Evolutionary conservation across 1,284 basidiomycete genomes (phyloP).

Genomic region (Cryptococcus wingfieldii): DNA sequence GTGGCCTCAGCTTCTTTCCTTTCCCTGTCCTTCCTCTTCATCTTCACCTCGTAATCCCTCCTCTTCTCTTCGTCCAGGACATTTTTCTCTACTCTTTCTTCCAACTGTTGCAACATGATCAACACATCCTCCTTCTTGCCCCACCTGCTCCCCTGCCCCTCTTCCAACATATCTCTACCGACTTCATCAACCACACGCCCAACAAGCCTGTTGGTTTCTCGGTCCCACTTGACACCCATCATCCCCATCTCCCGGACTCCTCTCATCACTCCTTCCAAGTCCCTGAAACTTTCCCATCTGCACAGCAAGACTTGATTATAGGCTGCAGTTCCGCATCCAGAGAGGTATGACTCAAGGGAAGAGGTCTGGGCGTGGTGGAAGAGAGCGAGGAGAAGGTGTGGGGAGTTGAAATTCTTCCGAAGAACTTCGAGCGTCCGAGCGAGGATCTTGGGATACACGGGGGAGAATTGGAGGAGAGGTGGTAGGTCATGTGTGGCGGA

Average conservation of each 20-base stretch:
- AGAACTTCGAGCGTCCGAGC: conserved; percentile 69
- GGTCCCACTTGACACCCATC: conserved; percentile 67
- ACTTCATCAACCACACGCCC: conserved; percentile 65
- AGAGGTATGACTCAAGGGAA: conserved; percentile 72
- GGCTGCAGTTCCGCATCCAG: conserved; percentile 74
- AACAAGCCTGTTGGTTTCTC: conserved; percentile 58
- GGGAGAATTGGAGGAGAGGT: conserved; percentile 30
- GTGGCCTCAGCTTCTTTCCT: conserved; percentile 11
- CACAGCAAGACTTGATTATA: conserved; percentile 81
- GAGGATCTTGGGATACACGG: conserved; percentile 66
- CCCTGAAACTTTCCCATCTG: conserved; percentile 73
- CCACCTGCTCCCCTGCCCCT: conserved; percentile 9
- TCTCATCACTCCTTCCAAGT: conserved; percentile 66
- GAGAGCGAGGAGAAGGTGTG: conserved; percentile 74
- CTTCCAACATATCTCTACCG: conserved; percentile 3
- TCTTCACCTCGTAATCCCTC: conserved; percentile 9
- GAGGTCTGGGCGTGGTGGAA: conserved; percentile 70
- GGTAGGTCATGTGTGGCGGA: background rate
- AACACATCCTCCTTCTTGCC: conserved; percentile 17
- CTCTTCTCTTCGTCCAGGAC: conserved; percentile 17
- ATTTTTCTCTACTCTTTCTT: conserved; percentile 21
- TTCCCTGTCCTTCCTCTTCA: conserved; percentile 11
- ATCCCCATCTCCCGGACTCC: conserved; percentile 74
- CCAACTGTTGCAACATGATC: conserved; percentile 11
- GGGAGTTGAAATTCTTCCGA: conserved; percentile 68